phyloP scores from a whole-genome alignment of 495 filamentous ascomycete genomes.

The Neurospora sp. region DNA sequence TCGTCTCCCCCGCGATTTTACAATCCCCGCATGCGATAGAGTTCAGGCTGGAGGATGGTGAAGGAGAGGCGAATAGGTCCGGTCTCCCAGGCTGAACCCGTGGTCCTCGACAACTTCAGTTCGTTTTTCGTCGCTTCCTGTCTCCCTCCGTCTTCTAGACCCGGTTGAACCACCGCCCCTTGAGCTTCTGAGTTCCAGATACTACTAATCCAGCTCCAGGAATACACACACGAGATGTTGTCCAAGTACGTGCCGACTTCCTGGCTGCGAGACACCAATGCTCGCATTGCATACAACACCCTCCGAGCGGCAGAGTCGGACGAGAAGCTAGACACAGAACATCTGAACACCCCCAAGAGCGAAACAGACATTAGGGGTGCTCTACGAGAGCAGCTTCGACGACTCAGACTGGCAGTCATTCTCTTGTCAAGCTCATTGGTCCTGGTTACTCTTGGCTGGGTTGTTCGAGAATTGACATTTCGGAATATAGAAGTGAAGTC shows the following conservation, averaged over 20 bases:
- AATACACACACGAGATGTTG: not conserved
- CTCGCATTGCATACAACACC: not conserved
- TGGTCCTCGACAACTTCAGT: not conserved
- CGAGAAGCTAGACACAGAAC: not conserved
- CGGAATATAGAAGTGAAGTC: not conserved
- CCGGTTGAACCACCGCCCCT: no score
- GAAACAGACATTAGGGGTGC: not conserved
- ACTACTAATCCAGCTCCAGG: no score
- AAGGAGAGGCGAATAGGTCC: not conserved
- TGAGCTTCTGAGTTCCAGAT: no score
- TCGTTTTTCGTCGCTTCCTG: not conserved
- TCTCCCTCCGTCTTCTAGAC: not conserved
- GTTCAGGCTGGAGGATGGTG: not conserved
- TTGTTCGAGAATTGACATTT: not conserved
- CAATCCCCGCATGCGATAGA: not conserved
- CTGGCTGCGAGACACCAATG: not conserved
- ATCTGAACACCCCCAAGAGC: not conserved
- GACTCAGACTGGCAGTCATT: not conserved
- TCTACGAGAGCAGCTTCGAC: not conserved
- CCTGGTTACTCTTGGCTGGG: not conserved
- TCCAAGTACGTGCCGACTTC: not conserved
- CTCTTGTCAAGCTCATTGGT: not conserved
- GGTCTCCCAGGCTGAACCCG: not conserved
- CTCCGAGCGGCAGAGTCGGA: not conserved
- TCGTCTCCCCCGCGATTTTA: no score